Evolutionary conservation across 2,329 filamentous ascomycete genomes (phyloP), one percentile per base, ranked within the genome.

Genomic region (Zopfia rhizophila): DNA sequence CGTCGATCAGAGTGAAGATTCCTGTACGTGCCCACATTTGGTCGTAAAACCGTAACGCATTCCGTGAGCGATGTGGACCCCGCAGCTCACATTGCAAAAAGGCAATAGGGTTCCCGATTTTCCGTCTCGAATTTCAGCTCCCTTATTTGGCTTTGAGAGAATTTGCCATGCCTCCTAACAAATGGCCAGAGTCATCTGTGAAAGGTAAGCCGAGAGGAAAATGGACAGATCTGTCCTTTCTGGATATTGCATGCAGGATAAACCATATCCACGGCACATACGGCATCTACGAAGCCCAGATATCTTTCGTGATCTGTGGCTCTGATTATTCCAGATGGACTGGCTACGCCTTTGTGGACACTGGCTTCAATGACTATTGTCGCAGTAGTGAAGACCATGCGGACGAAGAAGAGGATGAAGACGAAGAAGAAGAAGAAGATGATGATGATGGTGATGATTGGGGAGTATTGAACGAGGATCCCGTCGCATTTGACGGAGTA

Each of bases 101-200:
- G 21, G 24, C 38, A 13, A 38, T 11, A 7, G 45, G 38, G 12
- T 48, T 32, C 27, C 10, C 17, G 14, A 40, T 33, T 10, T 48
- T 45, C 24, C 33, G 33, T 10, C 31, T 53, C 19, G 46, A 51
- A 29, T 48, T 47, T 18, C 44, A 46, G 28, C 32, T 48, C n/a
- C 36, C 45, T 2, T 48, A 53, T 32, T 33, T 45, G 2, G 21
- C 24, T 7, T 24, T 42, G 19, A 8, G 37, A 13, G 13, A 25
- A 8, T 41, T n/a, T n/a, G n/a, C n/a, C n/a, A n/a, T n/a, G n/a
- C n/a, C n/a, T n/a, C n/a, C n/a, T n/a, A n/a, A n/a, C n/a, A n/a
- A n/a, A n/a, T n/a, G n/a, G n/a, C n/a, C n/a, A n/a, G n/a, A n/a
- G n/a, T n/a, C n/a, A n/a, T n/a, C n/a, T n/a, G n/a, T n/a, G n/a